A percentile compares a stretch with the other conserved stretches of the same genome.
Evolutionary conservation across 306 rosid species (phyloP).

Genomic region (Medicago lupulina): DNA sequence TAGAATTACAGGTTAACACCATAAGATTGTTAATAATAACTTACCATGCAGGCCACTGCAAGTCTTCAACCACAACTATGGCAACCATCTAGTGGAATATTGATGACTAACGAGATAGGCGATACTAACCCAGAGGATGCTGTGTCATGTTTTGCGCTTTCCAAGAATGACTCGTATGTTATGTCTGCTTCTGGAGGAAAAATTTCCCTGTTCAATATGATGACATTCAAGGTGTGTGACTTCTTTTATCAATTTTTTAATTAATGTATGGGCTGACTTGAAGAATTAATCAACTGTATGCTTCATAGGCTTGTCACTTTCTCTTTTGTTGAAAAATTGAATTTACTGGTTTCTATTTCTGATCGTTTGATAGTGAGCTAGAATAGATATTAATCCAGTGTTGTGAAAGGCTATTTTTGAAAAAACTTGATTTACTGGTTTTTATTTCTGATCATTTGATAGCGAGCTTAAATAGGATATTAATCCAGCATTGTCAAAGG

Average conservation of each 20-base stretch:
- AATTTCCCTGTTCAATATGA: constrained; percentile 98
- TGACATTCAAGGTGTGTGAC: constrained; percentile 90
- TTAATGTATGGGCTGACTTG: constrained; percentile 16
- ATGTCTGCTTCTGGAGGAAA: constrained; percentile 99
- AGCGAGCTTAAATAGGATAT: constrained; percentile 19
- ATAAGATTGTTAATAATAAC: constrained; percentile 44
- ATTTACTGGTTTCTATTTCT: constrained; percentile 30
- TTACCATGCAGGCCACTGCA: constrained; percentile 74
- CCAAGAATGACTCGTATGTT: constrained; percentile 96
- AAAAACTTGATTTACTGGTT: no score
- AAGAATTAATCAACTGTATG: constrained; percentile 13
- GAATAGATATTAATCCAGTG: constrained; percentile 13
- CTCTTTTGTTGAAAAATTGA: constrained; percentile 17
- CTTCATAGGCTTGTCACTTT: constrained; percentile 9
- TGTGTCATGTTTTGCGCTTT: constrained; percentile 96
- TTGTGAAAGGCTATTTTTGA: background rate
- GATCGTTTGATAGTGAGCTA: constrained; percentile 22
- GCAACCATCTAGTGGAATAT: constrained; percentile 98
- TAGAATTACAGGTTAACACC: constrained; percentile 38
- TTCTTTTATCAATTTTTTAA: constrained; percentile 33
- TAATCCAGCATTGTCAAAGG: background rate
- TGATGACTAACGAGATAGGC: constrained; percentile 94
- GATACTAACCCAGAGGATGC: constrained; percentile 96
- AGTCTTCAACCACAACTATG: constrained; percentile 79
- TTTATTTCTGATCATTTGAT: no score